Conservation (phyloP, 371 early-diverging fungal species). For the Vairimorpha necatrix region DNA sequence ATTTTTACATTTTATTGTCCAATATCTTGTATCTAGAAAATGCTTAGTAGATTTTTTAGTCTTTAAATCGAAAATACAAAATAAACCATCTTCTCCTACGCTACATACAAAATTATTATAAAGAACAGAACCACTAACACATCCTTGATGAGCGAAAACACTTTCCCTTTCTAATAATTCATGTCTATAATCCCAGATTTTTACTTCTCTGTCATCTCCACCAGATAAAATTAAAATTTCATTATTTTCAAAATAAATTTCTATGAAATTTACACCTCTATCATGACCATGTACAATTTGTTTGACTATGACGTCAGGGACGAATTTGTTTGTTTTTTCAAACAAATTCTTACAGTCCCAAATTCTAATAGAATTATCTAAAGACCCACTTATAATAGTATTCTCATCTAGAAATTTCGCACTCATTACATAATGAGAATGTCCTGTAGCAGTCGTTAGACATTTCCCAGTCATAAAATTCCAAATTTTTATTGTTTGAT, state of each 20-base stretch:
- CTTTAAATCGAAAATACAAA: slow-evolving; percentile 87
- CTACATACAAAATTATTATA: slow-evolving; percentile 68
- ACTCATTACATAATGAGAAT: slow-evolving; percentile 98
- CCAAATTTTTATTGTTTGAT: slow-evolving; percentile 97
- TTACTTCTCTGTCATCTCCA: slow-evolving; percentile 92
- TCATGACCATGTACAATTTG: slow-evolving; percentile 96
- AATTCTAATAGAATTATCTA: slow-evolving; percentile 93
- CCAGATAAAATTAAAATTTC: slow-evolving; percentile 84
- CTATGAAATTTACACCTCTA: slow-evolving; percentile 93
- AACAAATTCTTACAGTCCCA: slow-evolving; percentile 87
- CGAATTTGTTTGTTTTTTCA: slow-evolving; percentile 72
- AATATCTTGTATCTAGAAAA: slow-evolving; percentile 89
- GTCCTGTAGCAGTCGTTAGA: slow-evolving; percentile 89
- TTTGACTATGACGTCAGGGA: slow-evolving; percentile 89
- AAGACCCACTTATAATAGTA: slow-evolving; percentile 84
- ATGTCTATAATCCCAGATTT: slow-evolving; percentile 89
- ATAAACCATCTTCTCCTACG: slow-evolving; percentile 86
- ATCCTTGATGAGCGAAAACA: slow-evolving; percentile 91
- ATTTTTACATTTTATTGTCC: slow-evolving; percentile 77
- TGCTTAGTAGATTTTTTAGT: slow-evolving; percentile 76
- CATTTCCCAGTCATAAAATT: slow-evolving; percentile 97
- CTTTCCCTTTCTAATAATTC: slow-evolving; percentile 93
- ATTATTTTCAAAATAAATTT: slow-evolving; percentile 70
- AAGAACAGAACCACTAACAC: slow-evolving; percentile 81
- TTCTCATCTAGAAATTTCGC: slow-evolving; percentile 94